Evolutionary conservation across 108 stramenopile species (phyloP), one percentile per base, ranked within the genome.

Genomic region (Fistulifera solaris): DNA sequence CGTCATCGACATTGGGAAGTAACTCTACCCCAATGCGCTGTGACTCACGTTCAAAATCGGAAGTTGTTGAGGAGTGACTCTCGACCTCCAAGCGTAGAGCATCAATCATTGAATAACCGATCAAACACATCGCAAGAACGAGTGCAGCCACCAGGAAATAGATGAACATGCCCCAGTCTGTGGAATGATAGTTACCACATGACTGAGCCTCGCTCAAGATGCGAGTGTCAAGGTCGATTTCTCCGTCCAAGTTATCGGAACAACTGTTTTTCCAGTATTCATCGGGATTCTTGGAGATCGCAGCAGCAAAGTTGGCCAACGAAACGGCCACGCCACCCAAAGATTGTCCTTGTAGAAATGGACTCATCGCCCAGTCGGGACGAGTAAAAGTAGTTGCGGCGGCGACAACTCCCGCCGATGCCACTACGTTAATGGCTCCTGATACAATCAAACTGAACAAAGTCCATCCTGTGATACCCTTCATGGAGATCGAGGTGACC

Each of bases 341-440:
- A 2, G 75, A 61, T 58, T 80, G 78, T 21, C 78, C 78, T 14
- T 70, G 60, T 25, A 80, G 63, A 52, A 67, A 75, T 27, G 78
- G 69, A 11, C 43, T 51, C 0, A 74, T 62, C 2, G 67, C 75
- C 12, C 74, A 26, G 28, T 58, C 39, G 0, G 67, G 28, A 0
- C 46, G 41, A 35, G 46, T 58, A 6, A 60, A 42, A 11, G 42
- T 25, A 0, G 23, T 11, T 4, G 73, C 73, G 3, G 70, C 63
- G 21, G 72, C 54, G 3, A 76, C 49, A 31, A 76, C 63, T 13
- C 78, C 78, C 7, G 78, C 74, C 21, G 63, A 52, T 0, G 72
- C 74, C 59, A 80, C 47, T 14, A 72, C 31, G 8, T 35, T 35
- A 6, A 8, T 8, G 6, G 8, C 31, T 35, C 31, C 31, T 35